These are phyloP conservation scores for Fistulina hepatica DNA, from an alignment of 1,284 basidiomycete species.

Conservation along the genomic window DNA sequence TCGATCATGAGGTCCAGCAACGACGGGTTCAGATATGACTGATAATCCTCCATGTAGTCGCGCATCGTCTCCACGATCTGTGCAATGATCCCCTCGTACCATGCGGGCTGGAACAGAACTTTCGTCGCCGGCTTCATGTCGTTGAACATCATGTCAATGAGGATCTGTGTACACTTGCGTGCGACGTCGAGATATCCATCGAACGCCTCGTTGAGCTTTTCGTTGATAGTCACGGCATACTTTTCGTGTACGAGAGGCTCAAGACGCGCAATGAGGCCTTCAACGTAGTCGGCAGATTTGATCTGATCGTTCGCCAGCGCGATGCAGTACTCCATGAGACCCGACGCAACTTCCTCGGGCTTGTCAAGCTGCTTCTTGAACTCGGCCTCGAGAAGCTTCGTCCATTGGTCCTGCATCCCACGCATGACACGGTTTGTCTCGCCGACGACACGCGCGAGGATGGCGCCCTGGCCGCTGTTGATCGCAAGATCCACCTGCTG, in stretches of 20 bases:
- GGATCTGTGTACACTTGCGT: slow-evolving; percentile 89
- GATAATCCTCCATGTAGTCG: slow-evolving; percentile 92
- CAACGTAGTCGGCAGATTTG: slow-evolving; percentile 90
- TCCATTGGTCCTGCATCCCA: slow-evolving; percentile 84
- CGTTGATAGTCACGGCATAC: slow-evolving; percentile 76
- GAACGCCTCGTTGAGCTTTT: slow-evolving; percentile 89
- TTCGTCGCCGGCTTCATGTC: slow-evolving; percentile 88
- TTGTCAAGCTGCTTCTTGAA: slow-evolving; percentile 82
- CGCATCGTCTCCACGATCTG: slow-evolving; percentile 93
- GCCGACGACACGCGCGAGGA: slow-evolving; percentile 83
- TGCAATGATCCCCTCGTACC: slow-evolving; percentile 81
- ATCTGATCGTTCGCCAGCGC: slow-evolving; percentile 99
- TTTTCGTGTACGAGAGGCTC: slow-evolving; percentile 92
- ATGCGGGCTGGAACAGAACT: slow-evolving; percentile 72
- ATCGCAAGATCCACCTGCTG: slow-evolving; percentile 93
- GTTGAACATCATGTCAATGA: slow-evolving; percentile 93
- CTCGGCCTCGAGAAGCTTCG: slow-evolving; percentile 74
- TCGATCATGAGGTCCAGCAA: slow-evolving; percentile 90
- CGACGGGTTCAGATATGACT: slow-evolving; percentile 82
- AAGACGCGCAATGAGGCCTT: slow-evolving; percentile 75
- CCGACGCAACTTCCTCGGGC: slow-evolving; percentile 80
- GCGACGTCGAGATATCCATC: slow-evolving; percentile 98
- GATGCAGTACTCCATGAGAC: slow-evolving; percentile 93
- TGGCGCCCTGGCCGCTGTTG: slow-evolving; percentile 91
- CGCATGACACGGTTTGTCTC: slow-evolving; percentile 90